A percentile compares a stretch with the other conserved stretches of the same genome.
phyloP scores from a whole-genome alignment of 169 alveolate species.

The Cryptosporidium meleagridis region DNA sequence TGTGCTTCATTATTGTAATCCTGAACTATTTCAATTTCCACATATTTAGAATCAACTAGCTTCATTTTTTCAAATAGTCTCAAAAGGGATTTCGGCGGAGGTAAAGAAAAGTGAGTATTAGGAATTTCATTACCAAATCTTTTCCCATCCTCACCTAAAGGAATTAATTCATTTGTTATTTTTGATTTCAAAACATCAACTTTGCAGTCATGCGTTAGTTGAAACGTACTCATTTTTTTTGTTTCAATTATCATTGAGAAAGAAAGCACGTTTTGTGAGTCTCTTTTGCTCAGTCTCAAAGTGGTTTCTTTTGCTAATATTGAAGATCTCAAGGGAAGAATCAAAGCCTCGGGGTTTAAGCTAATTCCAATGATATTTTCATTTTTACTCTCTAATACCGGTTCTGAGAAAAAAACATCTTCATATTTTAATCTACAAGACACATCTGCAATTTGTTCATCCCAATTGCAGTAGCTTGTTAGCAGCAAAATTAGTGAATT shows the following conservation, averaged over 20 bases:
- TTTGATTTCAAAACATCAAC: conserved; percentile 61
- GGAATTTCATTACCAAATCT: conserved; percentile 33
- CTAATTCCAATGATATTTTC: conserved; percentile 48
- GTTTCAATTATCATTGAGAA: conserved; percentile 70
- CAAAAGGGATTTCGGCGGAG: conserved; percentile 39
- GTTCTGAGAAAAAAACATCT: conserved; percentile 41
- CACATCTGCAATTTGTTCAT: conserved; percentile 64
- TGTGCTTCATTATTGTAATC: neutral
- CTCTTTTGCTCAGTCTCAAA: conserved; percentile 60
- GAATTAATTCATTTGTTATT: conserved; percentile 25
- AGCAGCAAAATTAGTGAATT: conserved; percentile 15
- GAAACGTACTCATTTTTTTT: conserved; percentile 61
- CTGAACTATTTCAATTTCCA: conserved; percentile 39
- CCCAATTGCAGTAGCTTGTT: conserved; percentile 34
- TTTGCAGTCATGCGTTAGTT: conserved; percentile 47
- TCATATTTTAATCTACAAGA: conserved; percentile 63
- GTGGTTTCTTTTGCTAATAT: conserved; percentile 67
- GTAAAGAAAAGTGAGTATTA: conserved; percentile 49
- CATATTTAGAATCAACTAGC: conserved; percentile 59
- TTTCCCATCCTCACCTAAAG: conserved; percentile 19
- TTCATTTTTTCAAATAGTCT: conserved; percentile 66
- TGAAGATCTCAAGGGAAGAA: conserved; percentile 67
- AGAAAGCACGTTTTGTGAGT: conserved; percentile 51
- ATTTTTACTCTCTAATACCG: conserved; percentile 61
- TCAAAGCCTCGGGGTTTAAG: conserved; percentile 54